These are phyloP conservation scores for Nigrospora sphaerica DNA, from an alignment of 2,329 filamentous ascomycete species.

Conservation along the genomic window DNA sequence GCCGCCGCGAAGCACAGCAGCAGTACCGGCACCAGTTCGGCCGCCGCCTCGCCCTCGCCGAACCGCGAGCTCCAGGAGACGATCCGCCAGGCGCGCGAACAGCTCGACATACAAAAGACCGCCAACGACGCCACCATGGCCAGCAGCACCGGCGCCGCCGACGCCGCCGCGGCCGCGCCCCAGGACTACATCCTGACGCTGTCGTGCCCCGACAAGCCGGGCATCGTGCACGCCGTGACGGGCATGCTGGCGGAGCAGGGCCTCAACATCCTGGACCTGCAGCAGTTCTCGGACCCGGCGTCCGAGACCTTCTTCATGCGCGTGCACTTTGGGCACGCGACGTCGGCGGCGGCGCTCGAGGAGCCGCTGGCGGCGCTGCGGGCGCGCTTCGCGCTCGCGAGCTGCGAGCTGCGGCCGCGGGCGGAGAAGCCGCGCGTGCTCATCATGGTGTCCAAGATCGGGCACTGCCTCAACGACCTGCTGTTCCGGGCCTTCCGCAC, in stretches of 20 bases:
- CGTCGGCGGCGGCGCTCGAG: slow-evolving; percentile 43
- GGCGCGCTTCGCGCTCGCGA: slow-evolving; percentile 55
- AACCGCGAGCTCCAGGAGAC: too few species aligned
- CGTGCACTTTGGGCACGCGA: slow-evolving; percentile 66
- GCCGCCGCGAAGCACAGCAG: too few species aligned
- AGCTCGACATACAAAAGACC: too few species aligned
- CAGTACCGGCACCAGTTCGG: too few species aligned
- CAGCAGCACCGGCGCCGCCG: neutral
- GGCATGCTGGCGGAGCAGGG: slow-evolving; percentile 65
- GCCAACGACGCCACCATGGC: too few species aligned
- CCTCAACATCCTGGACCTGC: slow-evolving; percentile 77
- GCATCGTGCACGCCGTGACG: slow-evolving; percentile 80
- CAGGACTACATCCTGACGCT: slow-evolving; percentile 69
- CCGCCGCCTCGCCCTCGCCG: too few species aligned
- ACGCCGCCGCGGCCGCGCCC: slow-evolving; percentile 1
- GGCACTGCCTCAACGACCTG: slow-evolving; percentile 78
- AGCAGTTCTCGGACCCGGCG: slow-evolving; percentile 73
- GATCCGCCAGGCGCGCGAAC: too few species aligned
- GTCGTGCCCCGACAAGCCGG: slow-evolving; percentile 76
- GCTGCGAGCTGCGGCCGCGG: slow-evolving; percentile 61
- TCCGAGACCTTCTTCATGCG: slow-evolving; percentile 82
- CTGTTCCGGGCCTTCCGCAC: slow-evolving; percentile 69
- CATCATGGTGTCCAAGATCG: slow-evolving; percentile 88
- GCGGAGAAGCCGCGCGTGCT: slow-evolving; percentile 67
- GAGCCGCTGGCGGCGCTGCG: slow-evolving; percentile 55